These are phyloP conservation scores for Lachnellula cervina DNA, from an alignment of 2,329 filamentous ascomycete genomes.

Conservation along the genomic window DNA sequence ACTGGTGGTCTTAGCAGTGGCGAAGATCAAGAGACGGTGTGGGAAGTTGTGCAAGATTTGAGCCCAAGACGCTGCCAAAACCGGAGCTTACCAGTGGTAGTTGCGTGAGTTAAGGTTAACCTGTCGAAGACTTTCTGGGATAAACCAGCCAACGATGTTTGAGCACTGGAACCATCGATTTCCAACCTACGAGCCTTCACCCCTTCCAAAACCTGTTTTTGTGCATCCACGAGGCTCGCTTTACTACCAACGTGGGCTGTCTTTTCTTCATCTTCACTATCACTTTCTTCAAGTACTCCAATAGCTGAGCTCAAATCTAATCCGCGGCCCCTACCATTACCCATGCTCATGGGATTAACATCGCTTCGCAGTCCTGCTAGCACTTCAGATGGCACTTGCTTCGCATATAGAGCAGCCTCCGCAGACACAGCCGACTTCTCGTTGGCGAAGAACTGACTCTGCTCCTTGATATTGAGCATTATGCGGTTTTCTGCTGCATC, in stretches of 20 bases:
- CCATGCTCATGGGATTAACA: slow-evolving; percentile 44
- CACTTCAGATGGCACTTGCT: slow-evolving; percentile 66
- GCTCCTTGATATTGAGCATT: slow-evolving; percentile 81
- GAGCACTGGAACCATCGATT: slow-evolving; percentile 41
- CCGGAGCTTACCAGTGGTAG: slow-evolving; percentile 55
- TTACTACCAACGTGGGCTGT: slow-evolving; percentile 63
- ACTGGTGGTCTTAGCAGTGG: neutral
- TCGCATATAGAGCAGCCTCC: slow-evolving; percentile 50
- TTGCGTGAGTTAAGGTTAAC: slow-evolving; percentile 77
- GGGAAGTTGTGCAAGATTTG: neutral
- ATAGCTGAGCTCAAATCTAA: slow-evolving; percentile 60
- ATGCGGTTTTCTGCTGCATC: slow-evolving; percentile 72
- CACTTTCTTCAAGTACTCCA: slow-evolving; percentile 65
- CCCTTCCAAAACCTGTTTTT: slow-evolving; percentile 61
- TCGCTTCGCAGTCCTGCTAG: slow-evolving; percentile 60
- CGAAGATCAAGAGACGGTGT: too few relatives aligned
- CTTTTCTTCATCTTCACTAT: slow-evolving; percentile 59
- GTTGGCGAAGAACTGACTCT: slow-evolving; percentile 73
- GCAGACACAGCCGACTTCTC: slow-evolving; percentile 38
- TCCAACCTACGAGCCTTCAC: slow-evolving; percentile 58
- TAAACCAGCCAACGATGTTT: slow-evolving; percentile 37
- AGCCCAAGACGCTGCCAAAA: neutral
- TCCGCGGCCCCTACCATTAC: slow-evolving; percentile 44
- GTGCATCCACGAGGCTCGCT: slow-evolving; percentile 57
- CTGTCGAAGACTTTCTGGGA: slow-evolving; percentile 52